A percentile compares a stretch with the other conserved stretches of the same genome.
Conservation (phyloP, 257 asterid species). For the Gentiana dahurica region DNA sequence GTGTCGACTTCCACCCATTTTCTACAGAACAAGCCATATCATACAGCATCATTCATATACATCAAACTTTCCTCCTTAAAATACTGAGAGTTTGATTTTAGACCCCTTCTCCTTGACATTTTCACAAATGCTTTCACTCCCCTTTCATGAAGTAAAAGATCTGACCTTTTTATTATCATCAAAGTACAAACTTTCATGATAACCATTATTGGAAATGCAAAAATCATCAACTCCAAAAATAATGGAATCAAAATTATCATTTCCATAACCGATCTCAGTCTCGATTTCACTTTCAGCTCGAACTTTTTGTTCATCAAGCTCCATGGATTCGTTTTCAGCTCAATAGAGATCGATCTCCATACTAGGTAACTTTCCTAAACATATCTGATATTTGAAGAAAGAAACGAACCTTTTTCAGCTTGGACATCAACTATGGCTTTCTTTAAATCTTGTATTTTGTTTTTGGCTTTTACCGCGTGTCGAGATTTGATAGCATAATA, state of each 20-base stretch:
- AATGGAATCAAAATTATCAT: slow-evolving; percentile 19
- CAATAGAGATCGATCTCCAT: no score
- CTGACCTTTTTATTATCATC: slow-evolving; percentile 22
- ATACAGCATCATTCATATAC: slow-evolving; percentile 31
- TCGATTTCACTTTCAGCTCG: not conserved
- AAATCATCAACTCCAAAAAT: slow-evolving; percentile 39
- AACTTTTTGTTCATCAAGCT: no score
- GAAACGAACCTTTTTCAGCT: no score
- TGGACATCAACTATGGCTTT: no score
- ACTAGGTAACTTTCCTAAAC: no score
- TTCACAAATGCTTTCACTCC: slow-evolving; percentile 8
- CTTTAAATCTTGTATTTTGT: no score
- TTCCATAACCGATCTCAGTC: slow-evolving; percentile 19
- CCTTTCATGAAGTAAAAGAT: slow-evolving; percentile 24
- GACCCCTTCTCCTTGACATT: slow-evolving; percentile 16
- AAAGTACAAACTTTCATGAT: slow-evolving; percentile 16
- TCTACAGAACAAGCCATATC: no score
- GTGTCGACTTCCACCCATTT: no score
- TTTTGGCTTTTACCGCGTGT: no score
- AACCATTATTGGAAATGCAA: slow-evolving; percentile 38
- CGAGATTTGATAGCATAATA: no score
- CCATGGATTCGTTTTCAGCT: no score
- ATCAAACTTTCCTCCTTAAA: slow-evolving; percentile 42
- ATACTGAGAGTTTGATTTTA: slow-evolving; percentile 29
- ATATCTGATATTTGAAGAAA: no score